phyloP scores from a whole-genome alignment of 129 eudicot genomes.

The Pulicaria dysenterica region DNA sequence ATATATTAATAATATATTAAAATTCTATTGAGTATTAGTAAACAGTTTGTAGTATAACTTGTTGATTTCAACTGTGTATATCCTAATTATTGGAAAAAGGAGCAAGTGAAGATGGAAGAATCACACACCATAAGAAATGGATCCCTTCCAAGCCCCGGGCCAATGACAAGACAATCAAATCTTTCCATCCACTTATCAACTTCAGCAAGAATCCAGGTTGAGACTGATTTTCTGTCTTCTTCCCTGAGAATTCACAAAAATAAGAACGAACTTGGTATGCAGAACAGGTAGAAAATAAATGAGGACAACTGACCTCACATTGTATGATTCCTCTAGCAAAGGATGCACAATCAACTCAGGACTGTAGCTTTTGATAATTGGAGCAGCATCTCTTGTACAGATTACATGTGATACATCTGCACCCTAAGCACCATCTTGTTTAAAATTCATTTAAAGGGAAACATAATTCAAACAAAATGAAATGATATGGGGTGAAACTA shows the following conservation, averaged over 20 bases:
- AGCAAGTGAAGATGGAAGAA: constrained; percentile 13
- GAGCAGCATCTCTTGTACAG: constrained; percentile 95
- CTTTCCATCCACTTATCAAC: constrained; percentile 96
- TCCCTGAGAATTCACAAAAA: constrained; percentile 50
- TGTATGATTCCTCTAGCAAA: constrained; percentile 87
- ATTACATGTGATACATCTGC: constrained; percentile 98
- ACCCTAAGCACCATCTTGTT: constrained; percentile 51
- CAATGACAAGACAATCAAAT: constrained; percentile 93
- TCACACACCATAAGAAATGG: constrained; percentile 79
- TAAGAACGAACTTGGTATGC: constrained; percentile 12
- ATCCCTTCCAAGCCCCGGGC: constrained; percentile 99
- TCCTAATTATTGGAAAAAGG: not conserved
- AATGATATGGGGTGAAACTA: constrained; percentile 38
- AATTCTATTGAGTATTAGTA: not conserved
- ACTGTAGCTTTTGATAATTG: constrained; percentile 90
- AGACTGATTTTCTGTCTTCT: constrained; percentile 58
- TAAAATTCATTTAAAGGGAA: not conserved
- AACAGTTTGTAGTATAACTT: not conserved
- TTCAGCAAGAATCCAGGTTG: constrained; percentile 62
- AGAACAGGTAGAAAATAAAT: not conserved
- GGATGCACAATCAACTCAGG: constrained; percentile 99
- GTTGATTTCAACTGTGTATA: not conserved
- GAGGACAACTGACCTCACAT: constrained; percentile 55
- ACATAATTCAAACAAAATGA: constrained; percentile 3
- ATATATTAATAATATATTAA: not conserved